phyloP scores from a whole-genome alignment of 129 eudicot genomes.

The Calendula officinalis region DNA sequence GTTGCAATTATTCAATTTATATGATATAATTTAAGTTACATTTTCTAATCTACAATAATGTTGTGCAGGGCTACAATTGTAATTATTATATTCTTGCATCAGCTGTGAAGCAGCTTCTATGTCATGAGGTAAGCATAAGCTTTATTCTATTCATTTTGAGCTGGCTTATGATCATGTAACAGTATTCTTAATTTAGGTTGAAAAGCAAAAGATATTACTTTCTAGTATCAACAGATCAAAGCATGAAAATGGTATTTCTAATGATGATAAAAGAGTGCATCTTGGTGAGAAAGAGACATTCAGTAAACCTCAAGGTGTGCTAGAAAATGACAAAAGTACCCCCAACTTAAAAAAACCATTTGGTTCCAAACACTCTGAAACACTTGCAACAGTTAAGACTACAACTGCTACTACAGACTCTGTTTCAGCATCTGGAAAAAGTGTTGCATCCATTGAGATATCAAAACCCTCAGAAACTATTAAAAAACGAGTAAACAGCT shows the following conservation, averaged over 20 bases:
- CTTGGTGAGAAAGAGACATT: conserved; percentile 28
- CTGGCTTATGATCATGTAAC: conserved; percentile 3
- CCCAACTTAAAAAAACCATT: conserved; percentile 26
- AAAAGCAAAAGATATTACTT: conserved; percentile 82
- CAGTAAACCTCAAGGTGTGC: conserved; percentile 28
- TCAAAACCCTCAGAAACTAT: conserved; percentile 35
- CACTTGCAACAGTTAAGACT: conserved; percentile 4
- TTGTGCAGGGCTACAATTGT: conserved; percentile 58
- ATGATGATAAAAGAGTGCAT: conserved; percentile 25
- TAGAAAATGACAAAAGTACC: conserved; percentile 27
- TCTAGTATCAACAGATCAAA: conserved; percentile 41
- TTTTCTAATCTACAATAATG: conserved; percentile 8
- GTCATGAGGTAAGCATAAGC: conserved; percentile 66
- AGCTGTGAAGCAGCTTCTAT: conserved; percentile 82
- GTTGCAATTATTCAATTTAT: conserved; percentile 35
- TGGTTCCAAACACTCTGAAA: conserved; percentile 20
- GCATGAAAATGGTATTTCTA: conserved; percentile 16
- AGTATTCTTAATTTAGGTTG: conserved; percentile 48
- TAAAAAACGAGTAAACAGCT: conserved; percentile 47
- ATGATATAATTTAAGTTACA: conserved; percentile 2
- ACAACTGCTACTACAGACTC: conserved; percentile 14
- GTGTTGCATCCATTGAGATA: conserved; percentile 14
- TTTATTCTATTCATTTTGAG: background rate
- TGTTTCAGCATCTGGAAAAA: conserved; percentile 20
- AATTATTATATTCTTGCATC: conserved; percentile 56